phyloP scores from a whole-genome alignment of 805 yeast genomes.

The Candida coleopterorum region DNA sequence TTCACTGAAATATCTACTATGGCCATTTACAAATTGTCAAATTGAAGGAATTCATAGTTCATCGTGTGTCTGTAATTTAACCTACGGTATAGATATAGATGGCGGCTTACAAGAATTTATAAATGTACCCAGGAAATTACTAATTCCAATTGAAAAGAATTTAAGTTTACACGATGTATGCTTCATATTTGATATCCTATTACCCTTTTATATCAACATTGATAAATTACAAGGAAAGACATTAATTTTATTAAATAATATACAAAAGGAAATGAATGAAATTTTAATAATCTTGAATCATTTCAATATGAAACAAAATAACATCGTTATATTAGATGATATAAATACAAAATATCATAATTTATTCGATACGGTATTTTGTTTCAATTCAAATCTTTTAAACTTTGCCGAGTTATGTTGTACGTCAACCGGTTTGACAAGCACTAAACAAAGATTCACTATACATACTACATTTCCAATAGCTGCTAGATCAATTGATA shows the following conservation, averaged over 20 bases:
- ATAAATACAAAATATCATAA: slow-evolving; percentile 4
- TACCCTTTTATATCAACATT: slow-evolving; percentile 26
- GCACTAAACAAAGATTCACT: slow-evolving; percentile 22
- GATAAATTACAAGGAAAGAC: slow-evolving; percentile 10
- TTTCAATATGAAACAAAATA: slow-evolving; percentile 15
- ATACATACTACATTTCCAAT: slow-evolving; percentile 16
- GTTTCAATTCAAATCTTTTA: slow-evolving; percentile 12
- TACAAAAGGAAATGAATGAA: slow-evolving; percentile 31
- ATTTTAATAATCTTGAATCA: slow-evolving; percentile 29
- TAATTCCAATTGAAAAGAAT: slow-evolving; percentile 25
- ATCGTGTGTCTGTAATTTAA: slow-evolving; percentile 18
- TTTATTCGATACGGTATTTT: slow-evolving; percentile 13
- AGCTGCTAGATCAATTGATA: slow-evolving; percentile 16
- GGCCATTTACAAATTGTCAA: slow-evolving; percentile 31
- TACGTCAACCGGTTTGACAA: slow-evolving; percentile 23
- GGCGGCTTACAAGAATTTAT: slow-evolving; percentile 39
- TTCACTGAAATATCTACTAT: slow-evolving; percentile 20
- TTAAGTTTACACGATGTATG: slow-evolving; percentile 35
- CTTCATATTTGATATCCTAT: slow-evolving; percentile 27
- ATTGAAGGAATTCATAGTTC: slow-evolving; percentile 14
- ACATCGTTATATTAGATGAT: slow-evolving; percentile 14
- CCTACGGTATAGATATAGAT: slow-evolving; percentile 30
- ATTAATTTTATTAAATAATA: slow-evolving; percentile 26
- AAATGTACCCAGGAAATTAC: slow-evolving; percentile 21
- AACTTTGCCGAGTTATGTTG: slow-evolving; percentile 17